These are phyloP conservation scores for Sphaerulina musiva DNA, from an alignment of 2,329 filamentous ascomycete genomes.

Conservation along the genomic window DNA sequence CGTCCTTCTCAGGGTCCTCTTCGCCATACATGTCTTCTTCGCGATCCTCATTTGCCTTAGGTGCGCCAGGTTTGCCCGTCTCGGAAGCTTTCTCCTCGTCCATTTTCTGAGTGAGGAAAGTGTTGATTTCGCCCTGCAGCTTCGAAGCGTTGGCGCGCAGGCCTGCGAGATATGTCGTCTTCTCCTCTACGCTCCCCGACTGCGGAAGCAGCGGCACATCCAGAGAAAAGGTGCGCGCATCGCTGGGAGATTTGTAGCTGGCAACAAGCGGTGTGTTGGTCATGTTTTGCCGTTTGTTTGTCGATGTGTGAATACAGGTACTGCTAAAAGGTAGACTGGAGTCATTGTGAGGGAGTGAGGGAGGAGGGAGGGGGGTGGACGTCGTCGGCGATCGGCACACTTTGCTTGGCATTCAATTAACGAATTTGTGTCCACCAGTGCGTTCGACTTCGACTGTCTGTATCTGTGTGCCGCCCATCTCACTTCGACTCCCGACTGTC, in stretches of 20 bases:
- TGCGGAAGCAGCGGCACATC: constrained; percentile 18
- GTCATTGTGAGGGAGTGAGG: not conserved
- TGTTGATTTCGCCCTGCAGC: constrained; percentile 63
- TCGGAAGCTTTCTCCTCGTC: constrained; percentile 59
- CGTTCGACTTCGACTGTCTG: too few relatives aligned
- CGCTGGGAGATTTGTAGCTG: constrained; percentile 25
- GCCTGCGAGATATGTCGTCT: constrained; percentile 53
- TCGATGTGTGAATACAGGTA: not conserved
- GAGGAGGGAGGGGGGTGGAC: not conserved
- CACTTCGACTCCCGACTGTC: not conserved
- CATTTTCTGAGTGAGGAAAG: constrained; percentile 66
- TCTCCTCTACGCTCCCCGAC: constrained; percentile 38
- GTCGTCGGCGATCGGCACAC: not conserved
- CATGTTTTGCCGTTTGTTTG: not conserved
- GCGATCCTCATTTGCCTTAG: constrained; percentile 20
- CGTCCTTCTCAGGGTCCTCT: constrained; percentile 59
- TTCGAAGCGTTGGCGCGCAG: constrained; percentile 53
- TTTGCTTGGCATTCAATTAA: too few relatives aligned
- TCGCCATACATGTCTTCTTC: constrained; percentile 77
- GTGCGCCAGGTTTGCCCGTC: constrained; percentile 15
- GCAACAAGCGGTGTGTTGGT: constrained; percentile 11
- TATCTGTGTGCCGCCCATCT: too few relatives aligned
- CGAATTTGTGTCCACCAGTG: too few relatives aligned
- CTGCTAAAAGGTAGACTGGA: not conserved
- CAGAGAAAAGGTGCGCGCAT: constrained; percentile 23